Percentiles rank a stretch among this genome's conserved stretches.
Conservation (phyloP, 2,329 filamentous ascomycete species). For the Ceratocystis eucalypticola region DNA sequence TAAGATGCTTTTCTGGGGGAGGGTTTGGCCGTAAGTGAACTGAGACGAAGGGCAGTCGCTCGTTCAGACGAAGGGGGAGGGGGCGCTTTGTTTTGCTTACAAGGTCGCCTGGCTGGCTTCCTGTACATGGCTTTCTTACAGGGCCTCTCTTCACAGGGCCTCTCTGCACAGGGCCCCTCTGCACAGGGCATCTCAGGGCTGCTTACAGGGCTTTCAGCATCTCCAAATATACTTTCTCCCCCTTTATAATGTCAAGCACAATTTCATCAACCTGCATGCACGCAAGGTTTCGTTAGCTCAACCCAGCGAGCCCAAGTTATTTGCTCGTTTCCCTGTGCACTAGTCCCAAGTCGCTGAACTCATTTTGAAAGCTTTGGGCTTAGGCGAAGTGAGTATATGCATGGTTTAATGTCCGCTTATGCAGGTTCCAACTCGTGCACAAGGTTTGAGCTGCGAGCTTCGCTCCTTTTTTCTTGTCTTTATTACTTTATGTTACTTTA, state of each 20-base stretch:
- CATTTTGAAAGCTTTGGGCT: background rate
- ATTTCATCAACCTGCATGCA: background rate
- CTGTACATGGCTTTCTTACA: no score
- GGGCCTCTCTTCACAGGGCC: no score
- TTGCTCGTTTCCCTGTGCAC: background rate
- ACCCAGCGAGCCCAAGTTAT: background rate
- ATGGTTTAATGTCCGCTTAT: slow-evolving; percentile 10
- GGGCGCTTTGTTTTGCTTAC: background rate
- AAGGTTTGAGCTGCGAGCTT: background rate
- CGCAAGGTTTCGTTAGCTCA: background rate
- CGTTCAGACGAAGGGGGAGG: background rate
- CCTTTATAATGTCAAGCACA: background rate
- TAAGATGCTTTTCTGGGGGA: background rate
- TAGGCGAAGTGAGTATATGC: slow-evolving; percentile 13
- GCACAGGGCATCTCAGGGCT: no score
- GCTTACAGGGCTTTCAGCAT: background rate
- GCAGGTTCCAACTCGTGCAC: slow-evolving; percentile 5
- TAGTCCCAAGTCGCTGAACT: background rate
- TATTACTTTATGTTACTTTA: background rate
- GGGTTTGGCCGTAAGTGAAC: background rate
- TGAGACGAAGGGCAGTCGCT: background rate
- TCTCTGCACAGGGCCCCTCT: no score
- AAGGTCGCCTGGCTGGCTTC: no score
- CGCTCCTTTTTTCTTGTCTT: background rate
- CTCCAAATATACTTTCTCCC: background rate